These are phyloP conservation scores for Coniferiporia weirii DNA, from an alignment of 1,284 basidiomycete genomes.

Conservation along the genomic window DNA sequence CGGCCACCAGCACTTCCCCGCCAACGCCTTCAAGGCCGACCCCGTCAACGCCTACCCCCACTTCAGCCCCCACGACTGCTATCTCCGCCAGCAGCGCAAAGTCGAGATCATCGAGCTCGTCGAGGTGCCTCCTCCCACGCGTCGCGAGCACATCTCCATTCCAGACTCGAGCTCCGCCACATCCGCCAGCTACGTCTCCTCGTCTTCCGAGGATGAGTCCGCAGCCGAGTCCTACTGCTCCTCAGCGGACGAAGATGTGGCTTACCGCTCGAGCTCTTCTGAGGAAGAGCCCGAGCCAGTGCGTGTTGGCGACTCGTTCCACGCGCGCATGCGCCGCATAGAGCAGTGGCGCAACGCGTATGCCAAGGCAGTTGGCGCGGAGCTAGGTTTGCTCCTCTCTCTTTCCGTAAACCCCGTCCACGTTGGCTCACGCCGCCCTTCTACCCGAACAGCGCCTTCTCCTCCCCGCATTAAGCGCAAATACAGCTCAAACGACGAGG, in stretches of 20 bases:
- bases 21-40: conserved; percentile 1
- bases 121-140: conserved; percentile 46
- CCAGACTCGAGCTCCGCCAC: conserved; percentile 32
- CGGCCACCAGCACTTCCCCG: not conserved
- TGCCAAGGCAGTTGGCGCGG: conserved; percentile 26
- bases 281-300: conserved; percentile 30
- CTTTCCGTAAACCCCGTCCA: not conserved
- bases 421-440: not conserved
- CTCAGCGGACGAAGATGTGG: conserved; percentile 4
- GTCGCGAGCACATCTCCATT: conserved; percentile 27
- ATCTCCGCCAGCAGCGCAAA: conserved; percentile 47
- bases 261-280: conserved; percentile 43
- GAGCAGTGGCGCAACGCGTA: conserved; percentile 54
- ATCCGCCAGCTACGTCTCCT: conserved; percentile 33
- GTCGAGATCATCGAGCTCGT: conserved; percentile 69
- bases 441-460: conserved; percentile 19
- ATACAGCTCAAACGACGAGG: conserved; percentile 35
- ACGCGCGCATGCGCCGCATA: conserved; percentile 49
- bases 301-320: conserved; percentile 42
- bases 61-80: conserved; percentile 36
- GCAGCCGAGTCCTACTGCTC: conserved; percentile 15
- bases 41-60: conserved; percentile 2
- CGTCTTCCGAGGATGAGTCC: conserved; percentile 24
- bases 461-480: conserved; percentile 29
- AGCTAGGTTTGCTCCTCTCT: conserved; percentile 17